Percentiles rank a stretch among this genome's conserved stretches.
phyloP scores from a whole-genome alignment of 768 basidiomycete genomes.

The Zangia roseola region DNA sequence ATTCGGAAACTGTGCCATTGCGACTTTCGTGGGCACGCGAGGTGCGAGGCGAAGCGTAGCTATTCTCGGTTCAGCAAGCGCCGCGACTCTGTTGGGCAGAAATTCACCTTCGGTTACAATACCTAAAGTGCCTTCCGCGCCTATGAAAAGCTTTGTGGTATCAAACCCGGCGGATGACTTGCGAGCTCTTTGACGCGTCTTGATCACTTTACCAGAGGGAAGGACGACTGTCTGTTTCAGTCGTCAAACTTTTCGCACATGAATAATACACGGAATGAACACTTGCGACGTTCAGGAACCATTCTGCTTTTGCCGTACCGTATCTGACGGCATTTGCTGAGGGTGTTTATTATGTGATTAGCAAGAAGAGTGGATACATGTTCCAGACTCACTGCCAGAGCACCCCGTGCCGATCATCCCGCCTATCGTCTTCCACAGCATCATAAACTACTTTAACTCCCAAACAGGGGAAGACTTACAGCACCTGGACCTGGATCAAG shows the following conservation, averaged over 20 bases:
- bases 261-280: neutral
- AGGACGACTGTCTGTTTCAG: slow-evolving; percentile 71
- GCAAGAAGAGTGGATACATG: neutral
- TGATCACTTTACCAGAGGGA: slow-evolving; percentile 82
- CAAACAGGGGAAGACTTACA: slow-evolving; percentile 37
- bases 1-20: slow-evolving; percentile 82
- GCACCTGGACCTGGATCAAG: slow-evolving; percentile 73
- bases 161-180: slow-evolving; percentile 91
- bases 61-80: slow-evolving; percentile 25
- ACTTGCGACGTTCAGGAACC: slow-evolving; percentile 79
- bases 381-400: slow-evolving; percentile 63
- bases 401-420: slow-evolving; percentile 90
- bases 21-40: slow-evolving; percentile 77
- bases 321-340: slow-evolving; percentile 80
- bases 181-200: slow-evolving; percentile 74
- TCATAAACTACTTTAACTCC: slow-evolving; percentile 5
- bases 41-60: slow-evolving; percentile 85
- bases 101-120: slow-evolving; percentile 78
- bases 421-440: slow-evolving; percentile 62
- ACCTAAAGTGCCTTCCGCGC: slow-evolving; percentile 86
- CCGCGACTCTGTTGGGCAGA: neutral
- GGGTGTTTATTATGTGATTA: neutral
- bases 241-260: neutral
- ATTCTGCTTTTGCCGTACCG: slow-evolving; percentile 85
- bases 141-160: slow-evolving; percentile 83